phyloP scores from a whole-genome alignment of 1,284 basidiomycete species.

The Gomphus sp. region DNA sequence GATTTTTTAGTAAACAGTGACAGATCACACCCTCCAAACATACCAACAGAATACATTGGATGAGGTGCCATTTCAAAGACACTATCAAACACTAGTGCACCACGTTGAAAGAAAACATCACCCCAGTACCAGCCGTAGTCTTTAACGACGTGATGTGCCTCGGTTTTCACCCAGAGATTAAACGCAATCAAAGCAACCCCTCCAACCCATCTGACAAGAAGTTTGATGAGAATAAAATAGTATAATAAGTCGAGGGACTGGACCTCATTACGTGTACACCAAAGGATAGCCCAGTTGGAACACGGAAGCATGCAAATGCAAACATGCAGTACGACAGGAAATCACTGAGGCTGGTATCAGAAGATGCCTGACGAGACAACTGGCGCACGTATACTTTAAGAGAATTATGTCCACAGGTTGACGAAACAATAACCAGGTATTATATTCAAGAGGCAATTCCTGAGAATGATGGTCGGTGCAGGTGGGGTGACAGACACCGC shows the following conservation, averaged over 20 bases:
- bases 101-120: slow-evolving; percentile 92
- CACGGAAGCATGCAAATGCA: slow-evolving; percentile 83
- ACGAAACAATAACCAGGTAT: slow-evolving; percentile 87
- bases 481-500: slow-evolving; percentile 6
- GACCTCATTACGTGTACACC: slow-evolving; percentile 72
- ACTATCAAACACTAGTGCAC: slow-evolving; percentile 91
- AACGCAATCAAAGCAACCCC: slow-evolving; percentile 84
- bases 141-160: slow-evolving; percentile 95
- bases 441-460: slow-evolving; percentile 78
- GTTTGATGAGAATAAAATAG: slow-evolving; percentile 7
- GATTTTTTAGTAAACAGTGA: neutral
- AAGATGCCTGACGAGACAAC: slow-evolving; percentile 1
- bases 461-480: slow-evolving; percentile 20
- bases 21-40: slow-evolving; percentile 18
- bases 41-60: slow-evolving; percentile 91
- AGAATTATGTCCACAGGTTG: slow-evolving; percentile 93
- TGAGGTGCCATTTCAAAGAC: slow-evolving; percentile 92
- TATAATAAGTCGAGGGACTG: slow-evolving; percentile 11
- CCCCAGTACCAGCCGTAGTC: slow-evolving; percentile 98
- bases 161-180: slow-evolving; percentile 98
- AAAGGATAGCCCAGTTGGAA: slow-evolving; percentile 68
- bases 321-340: slow-evolving; percentile 95
- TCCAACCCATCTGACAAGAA: slow-evolving; percentile 63
- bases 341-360: slow-evolving; percentile 46
- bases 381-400: slow-evolving; percentile 61